Conservation (phyloP, 2,329 filamentous ascomycete species). For the Neopestalotiopsis sp. region DNA sequence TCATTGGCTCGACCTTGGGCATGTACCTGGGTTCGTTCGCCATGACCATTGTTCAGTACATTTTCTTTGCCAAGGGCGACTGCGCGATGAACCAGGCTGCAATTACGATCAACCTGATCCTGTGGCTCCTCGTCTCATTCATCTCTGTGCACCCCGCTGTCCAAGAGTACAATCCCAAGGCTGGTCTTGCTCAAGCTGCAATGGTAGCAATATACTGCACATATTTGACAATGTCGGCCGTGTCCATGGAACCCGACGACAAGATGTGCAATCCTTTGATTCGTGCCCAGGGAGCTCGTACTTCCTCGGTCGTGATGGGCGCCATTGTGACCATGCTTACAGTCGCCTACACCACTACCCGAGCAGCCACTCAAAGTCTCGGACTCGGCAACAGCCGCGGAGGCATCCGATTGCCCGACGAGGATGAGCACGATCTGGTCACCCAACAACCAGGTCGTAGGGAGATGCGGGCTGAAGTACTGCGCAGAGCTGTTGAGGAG, state of each 20-base stretch:
- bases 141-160: slow-evolving; percentile 89
- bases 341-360: slow-evolving; percentile 95
- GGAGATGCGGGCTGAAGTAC: slow-evolving; percentile 91
- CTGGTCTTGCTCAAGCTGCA: slow-evolving; percentile 93
- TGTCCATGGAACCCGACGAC: slow-evolving; percentile 97
- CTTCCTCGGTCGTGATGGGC: slow-evolving; percentile 88
- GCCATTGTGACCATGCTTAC: slow-evolving; percentile 97
- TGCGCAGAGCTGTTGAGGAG: slow-evolving; percentile 90
- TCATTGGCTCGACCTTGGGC: slow-evolving; percentile 89
- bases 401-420: slow-evolving; percentile 67
- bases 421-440: slow-evolving; percentile 87
- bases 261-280: slow-evolving; percentile 92
- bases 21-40: slow-evolving; percentile 93
- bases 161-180: slow-evolving; percentile 91
- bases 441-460: slow-evolving; percentile 84
- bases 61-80: slow-evolving; percentile 83
- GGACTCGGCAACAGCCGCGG: slow-evolving; percentile 69
- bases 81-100: slow-evolving; percentile 97
- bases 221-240: slow-evolving; percentile 96
- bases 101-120: slow-evolving; percentile 89
- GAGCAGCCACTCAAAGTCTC: slow-evolving; percentile 89
- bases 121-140: slow-evolving; percentile 80
- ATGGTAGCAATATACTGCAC: slow-evolving; percentile 99
- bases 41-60: slow-evolving; percentile 97
- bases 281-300: slow-evolving; percentile 83